These are phyloP conservation scores for Phylloporus sp. DNA, from an alignment of 768 basidiomycete genomes.

Conservation along the genomic window DNA sequence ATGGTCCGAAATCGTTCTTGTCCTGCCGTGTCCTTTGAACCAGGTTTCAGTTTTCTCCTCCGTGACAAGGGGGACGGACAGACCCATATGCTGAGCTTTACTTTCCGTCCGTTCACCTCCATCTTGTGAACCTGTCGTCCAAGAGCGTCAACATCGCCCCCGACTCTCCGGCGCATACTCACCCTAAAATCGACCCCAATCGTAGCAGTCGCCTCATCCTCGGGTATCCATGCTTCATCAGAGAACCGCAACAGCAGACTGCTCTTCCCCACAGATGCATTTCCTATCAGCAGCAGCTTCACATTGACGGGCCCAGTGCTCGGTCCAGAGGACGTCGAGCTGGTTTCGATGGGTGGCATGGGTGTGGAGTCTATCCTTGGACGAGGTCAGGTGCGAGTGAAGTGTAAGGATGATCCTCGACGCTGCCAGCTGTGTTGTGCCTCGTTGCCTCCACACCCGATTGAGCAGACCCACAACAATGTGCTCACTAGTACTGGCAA, in stretches of 20 bases:
- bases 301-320: slow-evolving; percentile 50
- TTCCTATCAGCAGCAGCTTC: slow-evolving; percentile 81
- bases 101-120: slow-evolving; percentile 75
- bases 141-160: background rate
- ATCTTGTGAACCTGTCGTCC: slow-evolving; percentile 75
- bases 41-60: background rate
- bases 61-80: slow-evolving; percentile 27
- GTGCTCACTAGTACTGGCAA: no score
- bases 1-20: slow-evolving; percentile 96
- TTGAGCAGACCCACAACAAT: slow-evolving; percentile 3
- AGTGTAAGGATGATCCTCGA: background rate
- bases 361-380: background rate
- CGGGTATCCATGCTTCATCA: slow-evolving; percentile 90
- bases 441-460: slow-evolving; percentile 23
- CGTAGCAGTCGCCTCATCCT: slow-evolving; percentile 83
- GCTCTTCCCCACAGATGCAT: slow-evolving; percentile 90
- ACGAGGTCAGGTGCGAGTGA: background rate
- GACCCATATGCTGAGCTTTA: slow-evolving; percentile 97
- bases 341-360: slow-evolving; percentile 22
- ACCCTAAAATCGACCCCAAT: slow-evolving; percentile 85
- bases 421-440: slow-evolving; percentile 5
- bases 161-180: slow-evolving; percentile 33
- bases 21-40: slow-evolving; percentile 79
- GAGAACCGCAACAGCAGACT: slow-evolving; percentile 92
- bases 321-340: slow-evolving; percentile 23